A percentile compares a stretch with the other conserved stretches of the same genome.
Conservation (phyloP, 2,329 filamentous ascomycete genomes). For the Phaeophleospora eucalypticola region DNA sequence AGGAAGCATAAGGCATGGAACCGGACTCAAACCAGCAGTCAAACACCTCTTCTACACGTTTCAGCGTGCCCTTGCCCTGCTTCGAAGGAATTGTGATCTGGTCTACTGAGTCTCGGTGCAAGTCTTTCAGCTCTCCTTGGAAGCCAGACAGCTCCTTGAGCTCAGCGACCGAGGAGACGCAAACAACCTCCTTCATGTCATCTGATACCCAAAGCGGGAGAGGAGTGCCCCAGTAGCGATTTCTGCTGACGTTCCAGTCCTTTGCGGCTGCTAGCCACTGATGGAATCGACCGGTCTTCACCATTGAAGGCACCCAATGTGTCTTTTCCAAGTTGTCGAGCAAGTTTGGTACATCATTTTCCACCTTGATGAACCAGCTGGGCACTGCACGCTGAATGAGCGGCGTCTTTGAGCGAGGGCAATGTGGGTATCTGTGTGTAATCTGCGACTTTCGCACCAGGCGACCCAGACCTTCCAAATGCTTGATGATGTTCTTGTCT, state of each 20-base stretch:
- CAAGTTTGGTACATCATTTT: slow-evolving; percentile 79
- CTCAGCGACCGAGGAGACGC: slow-evolving; percentile 79
- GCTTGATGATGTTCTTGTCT: slow-evolving; percentile 88
- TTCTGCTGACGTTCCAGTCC: slow-evolving; percentile 93
- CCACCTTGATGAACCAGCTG: slow-evolving; percentile 91
- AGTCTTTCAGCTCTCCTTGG: slow-evolving; percentile 73
- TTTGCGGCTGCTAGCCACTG: slow-evolving; percentile 88
- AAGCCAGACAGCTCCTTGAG: slow-evolving; percentile 83
- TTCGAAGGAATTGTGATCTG: slow-evolving; percentile 90
- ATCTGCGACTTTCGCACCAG: slow-evolving; percentile 82
- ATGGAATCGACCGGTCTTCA: slow-evolving; percentile 86
- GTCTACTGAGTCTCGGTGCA: slow-evolving; percentile 91
- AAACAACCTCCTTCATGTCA: slow-evolving; percentile 80
- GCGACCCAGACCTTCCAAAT: slow-evolving; percentile 71
- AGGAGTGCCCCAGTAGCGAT: slow-evolving; percentile 93
- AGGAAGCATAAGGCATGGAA: slow-evolving; percentile 88
- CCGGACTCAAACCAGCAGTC: slow-evolving; percentile 98
- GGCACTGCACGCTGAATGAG: slow-evolving; percentile 89
- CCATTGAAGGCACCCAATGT: slow-evolving; percentile 85
- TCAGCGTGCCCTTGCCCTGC: slow-evolving; percentile 77
- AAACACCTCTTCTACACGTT: slow-evolving; percentile 81
- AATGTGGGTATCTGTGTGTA: slow-evolving; percentile 89
- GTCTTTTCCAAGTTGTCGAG: slow-evolving; percentile 84
- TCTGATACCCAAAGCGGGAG: slow-evolving; percentile 90
- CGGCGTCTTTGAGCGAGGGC: slow-evolving; percentile 89